phyloP scores from a whole-genome alignment of 208 protist species.

The Crithidia acanthocephali region DNA sequence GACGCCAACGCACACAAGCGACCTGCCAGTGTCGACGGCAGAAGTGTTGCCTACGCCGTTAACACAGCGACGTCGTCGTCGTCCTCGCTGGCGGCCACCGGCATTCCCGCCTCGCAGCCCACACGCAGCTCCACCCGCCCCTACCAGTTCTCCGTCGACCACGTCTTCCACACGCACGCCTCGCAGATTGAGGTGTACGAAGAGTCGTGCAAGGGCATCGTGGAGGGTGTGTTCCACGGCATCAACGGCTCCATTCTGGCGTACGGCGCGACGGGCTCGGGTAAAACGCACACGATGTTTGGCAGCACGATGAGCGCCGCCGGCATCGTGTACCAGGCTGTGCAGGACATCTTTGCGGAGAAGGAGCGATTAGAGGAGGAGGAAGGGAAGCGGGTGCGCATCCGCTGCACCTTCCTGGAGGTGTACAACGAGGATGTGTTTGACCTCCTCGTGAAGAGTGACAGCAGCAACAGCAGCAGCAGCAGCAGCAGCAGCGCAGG shows the following conservation, averaged over 20 bases:
- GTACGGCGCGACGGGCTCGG: slow-evolving; percentile 88
- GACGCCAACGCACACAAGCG: slow-evolving; percentile 29
- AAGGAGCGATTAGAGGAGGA: slow-evolving; percentile 66
- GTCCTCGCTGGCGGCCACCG: background rate
- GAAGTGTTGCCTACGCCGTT: background rate
- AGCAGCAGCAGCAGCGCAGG: background rate
- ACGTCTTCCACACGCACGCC: slow-evolving; percentile 69
- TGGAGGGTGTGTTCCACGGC: slow-evolving; percentile 73
- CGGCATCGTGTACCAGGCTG: slow-evolving; percentile 81
- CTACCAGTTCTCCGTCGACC: slow-evolving; percentile 74
- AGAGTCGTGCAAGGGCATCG: slow-evolving; percentile 59
- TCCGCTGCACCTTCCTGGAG: slow-evolving; percentile 83
- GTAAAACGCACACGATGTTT: slow-evolving; percentile 94
- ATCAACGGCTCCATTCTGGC: slow-evolving; percentile 88
- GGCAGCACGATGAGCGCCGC: slow-evolving; percentile 72
- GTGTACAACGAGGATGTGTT: slow-evolving; percentile 93
- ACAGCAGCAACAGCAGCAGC: background rate
- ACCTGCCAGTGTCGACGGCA: background rate
- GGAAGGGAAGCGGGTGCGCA: slow-evolving; percentile 50
- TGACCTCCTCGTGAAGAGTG: slow-evolving; percentile 61
- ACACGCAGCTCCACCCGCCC: slow-evolving; percentile 28
- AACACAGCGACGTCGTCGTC: background rate
- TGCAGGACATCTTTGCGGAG: slow-evolving; percentile 82
- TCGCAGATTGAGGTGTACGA: slow-evolving; percentile 82
- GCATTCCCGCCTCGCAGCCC: slow-evolving; percentile 11